These are phyloP conservation scores for Fusarium foetens DNA, from an alignment of 2,329 filamentous ascomycete species.

Conservation along the genomic window DNA sequence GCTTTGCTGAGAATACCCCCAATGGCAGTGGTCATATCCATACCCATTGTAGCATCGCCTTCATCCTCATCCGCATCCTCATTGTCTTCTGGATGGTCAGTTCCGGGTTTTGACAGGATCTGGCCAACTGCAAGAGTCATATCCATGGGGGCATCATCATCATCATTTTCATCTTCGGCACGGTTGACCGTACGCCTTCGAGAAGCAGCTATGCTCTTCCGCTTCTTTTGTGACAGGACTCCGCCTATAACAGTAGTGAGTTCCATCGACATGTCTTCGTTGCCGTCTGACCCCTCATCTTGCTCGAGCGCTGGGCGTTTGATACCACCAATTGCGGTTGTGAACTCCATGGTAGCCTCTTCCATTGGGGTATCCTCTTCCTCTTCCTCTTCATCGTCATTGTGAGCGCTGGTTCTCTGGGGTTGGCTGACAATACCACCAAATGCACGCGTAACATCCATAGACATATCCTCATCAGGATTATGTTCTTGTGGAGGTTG, in stretches of 20 bases:
- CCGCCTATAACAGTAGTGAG: conserved; percentile 74
- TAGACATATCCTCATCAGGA: conserved; percentile 79
- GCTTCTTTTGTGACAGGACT: conserved; percentile 54
- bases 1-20: conserved; percentile 66
- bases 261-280: conserved; percentile 84
- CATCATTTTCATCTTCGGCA: conserved; percentile 46
- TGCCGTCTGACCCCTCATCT: conserved; percentile 53
- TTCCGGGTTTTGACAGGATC: conserved; percentile 57
- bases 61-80: conserved; percentile 49
- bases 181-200: conserved; percentile 42
- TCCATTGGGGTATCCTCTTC: conserved; percentile 52
- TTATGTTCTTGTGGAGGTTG: conserved; percentile 54
- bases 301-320: conserved; percentile 49
- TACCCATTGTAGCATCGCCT: conserved; percentile 56
- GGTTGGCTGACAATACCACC: conserved; percentile 74
- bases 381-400: conserved; percentile 42
- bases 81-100: conserved; percentile 46
- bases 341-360: conserved; percentile 79
- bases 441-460: conserved; percentile 89
- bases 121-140: conserved; percentile 68
- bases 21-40: conserved; percentile 74
- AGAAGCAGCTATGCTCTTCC: conserved; percentile 36
- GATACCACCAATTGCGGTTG: conserved; percentile 80
- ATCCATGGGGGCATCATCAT: conserved; percentile 57
- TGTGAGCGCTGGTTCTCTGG: background rate